Conservation (phyloP, 1,139 yeast genomes). For the Saccharomycopsis hybrid region DNA sequence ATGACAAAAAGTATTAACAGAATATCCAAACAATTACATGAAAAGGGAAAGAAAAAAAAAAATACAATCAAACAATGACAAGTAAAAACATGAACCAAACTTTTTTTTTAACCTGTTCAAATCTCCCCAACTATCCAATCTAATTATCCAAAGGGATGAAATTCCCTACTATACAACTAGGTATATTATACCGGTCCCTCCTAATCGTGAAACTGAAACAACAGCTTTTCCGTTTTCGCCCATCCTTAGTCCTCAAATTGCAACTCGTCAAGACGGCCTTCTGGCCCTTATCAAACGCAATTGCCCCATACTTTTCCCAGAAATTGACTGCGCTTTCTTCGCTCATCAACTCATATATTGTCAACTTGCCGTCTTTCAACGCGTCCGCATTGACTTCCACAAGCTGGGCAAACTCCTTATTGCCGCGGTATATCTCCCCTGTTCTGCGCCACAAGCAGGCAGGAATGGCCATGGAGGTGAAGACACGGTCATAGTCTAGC, state of each 20-base stretch:
- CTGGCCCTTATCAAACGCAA: slow-evolving; percentile 93
- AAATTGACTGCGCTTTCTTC: slow-evolving; percentile 97
- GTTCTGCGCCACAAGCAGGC: slow-evolving; percentile 98
- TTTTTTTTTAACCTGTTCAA: no score
- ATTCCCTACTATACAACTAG: slow-evolving; percentile 94
- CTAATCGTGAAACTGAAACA: slow-evolving; percentile 93
- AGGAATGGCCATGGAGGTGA: slow-evolving; percentile 96
- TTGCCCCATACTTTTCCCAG: slow-evolving; percentile 97
- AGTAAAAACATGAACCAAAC: no score
- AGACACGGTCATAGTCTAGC: slow-evolving; percentile 88
- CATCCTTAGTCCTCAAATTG: slow-evolving; percentile 77
- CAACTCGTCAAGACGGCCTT: slow-evolving; percentile 94
- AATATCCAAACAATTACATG: no score
- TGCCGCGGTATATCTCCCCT: slow-evolving; percentile 93
- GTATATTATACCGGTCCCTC: slow-evolving; percentile 89
- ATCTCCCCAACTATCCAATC: no score
- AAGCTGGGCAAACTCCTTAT: slow-evolving; percentile 90
- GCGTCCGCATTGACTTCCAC: slow-evolving; percentile 94
- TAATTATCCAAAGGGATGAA: slow-evolving; percentile 70
- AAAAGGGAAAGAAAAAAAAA: no score
- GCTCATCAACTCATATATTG: slow-evolving; percentile 91
- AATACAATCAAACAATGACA: no score
- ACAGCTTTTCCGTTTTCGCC: slow-evolving; percentile 75
- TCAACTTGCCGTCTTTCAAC: slow-evolving; percentile 83
- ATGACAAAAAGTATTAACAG: no score